Base-by-base conservation (phyloP, 1,139 yeast genomes). In the Pichia terricola region DNA sequence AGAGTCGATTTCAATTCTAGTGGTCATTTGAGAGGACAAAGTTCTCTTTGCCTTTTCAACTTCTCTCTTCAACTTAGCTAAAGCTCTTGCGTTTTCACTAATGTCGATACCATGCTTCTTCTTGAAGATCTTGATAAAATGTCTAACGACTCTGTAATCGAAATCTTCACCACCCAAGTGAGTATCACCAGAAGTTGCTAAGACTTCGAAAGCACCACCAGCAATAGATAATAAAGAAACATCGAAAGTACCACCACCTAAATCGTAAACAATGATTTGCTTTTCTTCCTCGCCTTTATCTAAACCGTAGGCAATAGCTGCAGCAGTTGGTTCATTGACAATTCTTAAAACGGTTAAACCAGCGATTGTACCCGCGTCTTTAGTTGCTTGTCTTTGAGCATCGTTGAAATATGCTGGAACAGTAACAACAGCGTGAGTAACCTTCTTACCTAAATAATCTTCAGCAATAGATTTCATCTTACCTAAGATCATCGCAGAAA, bases 391-490 rank as follows among this genome's bases (percentile, higher is more conserved):
- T 74, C 96, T 83, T 72, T 89, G 97, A 48, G 97, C 95, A 69
- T 89, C 97, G 67, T 89, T 91, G 73, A 89, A 89, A 71, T 89
- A 89, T 46, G 97, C 97, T 46, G 97, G 97, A 47, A 89, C 96
- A 40, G 96, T 88, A 53, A 88, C 95, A 53, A 88, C 96, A 36
- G 96, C 96, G 59, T 88, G 94, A 45, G 94, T 84, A 52, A 87
- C 95, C 65, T 81, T 77, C 63, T 81, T 77, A 54, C 96, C 96
- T 56, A 87, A 73, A 68, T 85, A 86, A 59, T 85, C 91, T 72
- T 87, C 95, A 51, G 95, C 95, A 61, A 86, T 87, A 58, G 82
- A 80, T 72, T 86, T 87, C 96, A 86, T 86, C 69, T 87, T 87
- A 63, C 84, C 79, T 59, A 87, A 75, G 58, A 87, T 83, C 95